Evolutionary conservation across 768 basidiomycete genomes (phyloP), one percentile per base, ranked within the genome.

Genomic region (Daedalea quercina): DNA sequence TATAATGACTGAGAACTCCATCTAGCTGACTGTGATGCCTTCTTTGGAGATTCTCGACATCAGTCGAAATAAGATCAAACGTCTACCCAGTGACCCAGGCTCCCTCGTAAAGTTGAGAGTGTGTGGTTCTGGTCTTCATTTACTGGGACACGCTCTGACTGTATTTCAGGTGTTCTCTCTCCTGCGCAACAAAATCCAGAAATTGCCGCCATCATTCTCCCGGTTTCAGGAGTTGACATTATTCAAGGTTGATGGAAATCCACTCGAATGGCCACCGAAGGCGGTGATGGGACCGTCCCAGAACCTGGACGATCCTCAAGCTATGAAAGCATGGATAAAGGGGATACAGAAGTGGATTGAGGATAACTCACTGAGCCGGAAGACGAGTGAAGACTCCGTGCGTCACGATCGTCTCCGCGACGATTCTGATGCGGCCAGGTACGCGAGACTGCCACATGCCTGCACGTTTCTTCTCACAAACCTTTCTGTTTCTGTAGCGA

Each of bases 31-130:
- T 43, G 72, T 81, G 17, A 83, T 98, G 73, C 82, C 86, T 2
- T 85, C 86, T 6, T 76, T 99, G 51, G 95, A 99, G 69, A 95
- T 94, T 54, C 73, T 99, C 57, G 96, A 99, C 67, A 78, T 99
- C 41, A 94, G 91, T 58, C 84, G 90, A 58, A 99, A 99, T 72
- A 90, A 85, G 69, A 81, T 99, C 60, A 84, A 79, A 65, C 72
- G 76, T 46, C 72, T 98, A 20, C 96, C 96, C 11, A 70, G 79
- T 3, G 77, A 84, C 55, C 88, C 94, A 17, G 94, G 94, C 6
- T 78, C 83, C 6, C 77, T 99, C 37, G 68, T 78, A 47, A 79
- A 85, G 53, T 82, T 99, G 55, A 79, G 82, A 57, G 91, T 90
- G 65, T 22, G 77, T 65, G 37, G 7, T 40, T 35, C 15, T 40